Evolutionary conservation across 176 grass and related monocot species (phyloP).

Genomic region (Cenchrus americanus): DNA sequence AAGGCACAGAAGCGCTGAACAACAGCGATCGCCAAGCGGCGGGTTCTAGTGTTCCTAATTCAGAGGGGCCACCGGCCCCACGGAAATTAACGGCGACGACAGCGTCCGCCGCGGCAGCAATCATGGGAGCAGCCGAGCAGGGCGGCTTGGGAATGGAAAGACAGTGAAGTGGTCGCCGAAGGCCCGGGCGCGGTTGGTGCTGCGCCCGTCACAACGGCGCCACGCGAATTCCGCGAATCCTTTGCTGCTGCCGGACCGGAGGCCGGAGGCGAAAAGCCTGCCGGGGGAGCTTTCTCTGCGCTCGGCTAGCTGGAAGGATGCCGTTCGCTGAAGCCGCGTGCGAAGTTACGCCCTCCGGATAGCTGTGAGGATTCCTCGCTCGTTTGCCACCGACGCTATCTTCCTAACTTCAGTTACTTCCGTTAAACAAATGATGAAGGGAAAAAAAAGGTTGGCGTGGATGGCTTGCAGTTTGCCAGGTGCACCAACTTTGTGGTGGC

Average conservation of each 20-base stretch:
- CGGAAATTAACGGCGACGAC: background rate
- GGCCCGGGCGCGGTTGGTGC: background rate
- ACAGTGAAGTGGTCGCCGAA: background rate
- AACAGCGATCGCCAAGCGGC: background rate
- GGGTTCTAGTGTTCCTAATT: too few relatives aligned
- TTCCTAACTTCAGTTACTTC: background rate
- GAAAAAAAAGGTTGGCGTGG: background rate
- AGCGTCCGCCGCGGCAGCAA: background rate
- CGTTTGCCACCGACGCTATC: background rate
- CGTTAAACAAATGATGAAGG: background rate
- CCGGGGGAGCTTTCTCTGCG: background rate
- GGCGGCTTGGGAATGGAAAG: background rate
- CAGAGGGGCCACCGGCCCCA: background rate
- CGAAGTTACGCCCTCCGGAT: background rate
- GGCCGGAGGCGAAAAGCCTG: background rate
- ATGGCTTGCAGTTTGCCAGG: background rate
- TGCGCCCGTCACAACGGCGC: background rate
- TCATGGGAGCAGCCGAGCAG: background rate
- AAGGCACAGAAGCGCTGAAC: background rate
- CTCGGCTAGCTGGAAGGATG: background rate
- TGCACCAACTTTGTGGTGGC: too few relatives aligned
- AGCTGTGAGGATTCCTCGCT: conserved; percentile 5
- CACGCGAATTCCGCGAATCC: background rate
- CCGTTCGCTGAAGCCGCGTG: conserved; percentile 6
- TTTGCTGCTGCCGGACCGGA: background rate